A percentile compares a stretch with the other conserved stretches of the same genome.
These are phyloP conservation scores for Taiozyma onychis DNA, from an alignment of 1,139 yeast genomes.

Conservation along the genomic window DNA sequence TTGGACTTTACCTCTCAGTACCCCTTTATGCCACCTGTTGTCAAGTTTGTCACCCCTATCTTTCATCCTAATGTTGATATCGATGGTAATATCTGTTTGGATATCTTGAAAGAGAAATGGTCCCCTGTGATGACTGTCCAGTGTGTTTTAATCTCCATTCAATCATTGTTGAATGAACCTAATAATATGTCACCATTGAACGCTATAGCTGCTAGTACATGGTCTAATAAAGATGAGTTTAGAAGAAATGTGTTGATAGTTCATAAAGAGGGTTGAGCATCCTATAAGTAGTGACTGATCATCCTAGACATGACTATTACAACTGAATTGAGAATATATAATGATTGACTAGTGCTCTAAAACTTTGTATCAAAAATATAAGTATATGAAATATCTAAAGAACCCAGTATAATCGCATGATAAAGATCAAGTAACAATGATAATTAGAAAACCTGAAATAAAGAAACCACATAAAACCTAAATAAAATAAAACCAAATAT, in stretches of 20 bases:
- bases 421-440: too few species aligned
- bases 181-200: slow-evolving; percentile 48
- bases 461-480: not conserved
- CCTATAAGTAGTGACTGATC: too few species aligned
- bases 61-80: slow-evolving; percentile 71
- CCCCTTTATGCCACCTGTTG: slow-evolving; percentile 51
- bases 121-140: slow-evolving; percentile 64
- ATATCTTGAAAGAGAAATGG: slow-evolving; percentile 54
- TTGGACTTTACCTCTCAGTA: slow-evolving; percentile 54
- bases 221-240: slow-evolving; percentile 24
- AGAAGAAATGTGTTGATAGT: not conserved
- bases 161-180: slow-evolving; percentile 51
- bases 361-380: too few species aligned
- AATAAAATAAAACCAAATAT: not conserved
- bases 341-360: too few species aligned
- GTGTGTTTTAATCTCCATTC: slow-evolving; percentile 52
- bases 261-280: not conserved
- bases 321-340: too few species aligned
- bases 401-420: not conserved
- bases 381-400: not conserved
- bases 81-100: slow-evolving; percentile 47
- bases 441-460: not conserved
- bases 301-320: too few species aligned
- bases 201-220: slow-evolving; percentile 42
- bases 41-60: slow-evolving; percentile 58